A percentile compares a stretch with the other conserved stretches of the same genome.
These are phyloP conservation scores for Fusarium torreyae DNA, from an alignment of 2,329 filamentous ascomycete species.

Conservation along the genomic window DNA sequence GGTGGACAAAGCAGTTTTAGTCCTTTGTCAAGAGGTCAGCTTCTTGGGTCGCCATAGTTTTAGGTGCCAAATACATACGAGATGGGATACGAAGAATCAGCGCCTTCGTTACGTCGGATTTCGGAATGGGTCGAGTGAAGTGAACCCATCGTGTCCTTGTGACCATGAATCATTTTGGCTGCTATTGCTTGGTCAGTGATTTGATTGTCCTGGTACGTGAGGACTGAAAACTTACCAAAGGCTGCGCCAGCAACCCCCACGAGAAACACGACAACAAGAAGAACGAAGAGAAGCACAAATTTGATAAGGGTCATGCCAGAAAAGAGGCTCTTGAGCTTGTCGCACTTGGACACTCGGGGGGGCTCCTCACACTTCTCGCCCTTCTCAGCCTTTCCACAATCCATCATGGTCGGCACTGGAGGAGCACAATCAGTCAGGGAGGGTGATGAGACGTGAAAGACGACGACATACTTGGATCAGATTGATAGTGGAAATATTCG, in stretches of 20 bases:
- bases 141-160: too few relatives aligned
- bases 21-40: constrained; percentile 47
- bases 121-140: constrained; percentile 3
- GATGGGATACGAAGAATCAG: constrained; percentile 51
- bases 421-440: constrained; percentile 33
- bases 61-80: constrained; percentile 50
- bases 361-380: constrained; percentile 45
- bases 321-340: constrained; percentile 27
- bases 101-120: constrained; percentile 33
- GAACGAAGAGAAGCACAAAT: constrained; percentile 19
- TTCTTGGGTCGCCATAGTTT: background rate
- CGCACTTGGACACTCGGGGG: constrained; percentile 17
- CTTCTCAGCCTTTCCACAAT: constrained; percentile 41
- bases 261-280: constrained; percentile 49
- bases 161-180: too few relatives aligned
- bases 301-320: constrained; percentile 24
- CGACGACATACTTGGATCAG: constrained; percentile 36
- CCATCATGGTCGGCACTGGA: constrained; percentile 50
- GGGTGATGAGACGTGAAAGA: background rate
- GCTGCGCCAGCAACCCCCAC: constrained; percentile 50
- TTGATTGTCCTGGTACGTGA: background rate
- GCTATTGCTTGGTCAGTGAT: constrained; percentile 23
- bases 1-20: constrained; percentile 53
- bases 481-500: constrained; percentile 12
- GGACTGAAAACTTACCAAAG: constrained; percentile 44